Base-by-base conservation (phyloP, 257 asterid genomes). In the Przewalskia tangutica region DNA sequence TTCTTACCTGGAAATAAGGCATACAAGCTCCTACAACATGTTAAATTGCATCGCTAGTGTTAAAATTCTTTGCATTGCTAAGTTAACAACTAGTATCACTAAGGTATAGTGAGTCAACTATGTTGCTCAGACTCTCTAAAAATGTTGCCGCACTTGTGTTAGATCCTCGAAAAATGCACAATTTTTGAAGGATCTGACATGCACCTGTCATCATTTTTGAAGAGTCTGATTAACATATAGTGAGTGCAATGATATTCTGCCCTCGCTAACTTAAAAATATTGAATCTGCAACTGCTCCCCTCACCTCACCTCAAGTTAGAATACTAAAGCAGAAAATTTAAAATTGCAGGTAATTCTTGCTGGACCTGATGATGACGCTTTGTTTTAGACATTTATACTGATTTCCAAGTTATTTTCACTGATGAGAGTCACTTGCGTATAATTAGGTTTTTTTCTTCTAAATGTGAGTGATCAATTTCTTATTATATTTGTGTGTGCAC, bases 361-460 rank as follows among this genome's bases (percentile, higher is more conserved):
- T 16, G 99, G 99, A 82, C 99, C 98, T 77, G 99, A 94, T 58
- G 99, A 95, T 7, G 97, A 95, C 48, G 99, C 97, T 17, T 77
- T 94, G 89, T 81, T 94, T 89, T 95, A 89, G 89, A 83, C 65
- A 36, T 83, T 3, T 38, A 87, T 12, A 90, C 90, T 81, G 89
- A 88, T 75, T 76, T 85, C 59, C 83, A 83, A 83, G 54, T 77
- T 77, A 54, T 59, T 71, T 70, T 82, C 51, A 82, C 89, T 85
- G 86, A 85, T 77, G 79, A 32, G 85, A 14, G 51, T 67, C 77
- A 40, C 40, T 71, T 46, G n/a, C n/a, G n/a, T n/a, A n/a, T n/a
- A 16, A 65, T 65, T 65, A 73, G 79, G 16, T 13, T 11, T 53
- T 6, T 34, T 38, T 40, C 68, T 85, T 89, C 83, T 79, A 50